phyloP scores from a whole-genome alignment of 192 early-diverging fungal species.

The Spizellomyces sp. region DNA sequence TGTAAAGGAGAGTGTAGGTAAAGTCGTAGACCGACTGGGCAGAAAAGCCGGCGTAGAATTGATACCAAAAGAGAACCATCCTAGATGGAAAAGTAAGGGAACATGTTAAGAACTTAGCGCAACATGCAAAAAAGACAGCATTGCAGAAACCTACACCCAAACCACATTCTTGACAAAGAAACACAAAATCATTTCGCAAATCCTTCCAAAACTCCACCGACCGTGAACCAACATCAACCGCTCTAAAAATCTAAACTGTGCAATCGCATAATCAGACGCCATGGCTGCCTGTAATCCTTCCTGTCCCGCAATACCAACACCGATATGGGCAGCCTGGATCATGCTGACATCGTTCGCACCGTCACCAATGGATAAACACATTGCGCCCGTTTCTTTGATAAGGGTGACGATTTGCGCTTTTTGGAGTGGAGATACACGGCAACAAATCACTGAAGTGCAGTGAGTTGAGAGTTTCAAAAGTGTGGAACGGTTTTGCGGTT shows the following conservation, averaged over 20 bases:
- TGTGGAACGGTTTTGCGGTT: conserved; percentile 52
- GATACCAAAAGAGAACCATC: conserved; percentile 87
- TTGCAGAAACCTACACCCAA: conserved; percentile 54
- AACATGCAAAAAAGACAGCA: background rate
- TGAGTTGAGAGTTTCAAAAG: conserved; percentile 75
- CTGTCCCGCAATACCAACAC: conserved; percentile 91
- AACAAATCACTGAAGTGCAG: conserved; percentile 90
- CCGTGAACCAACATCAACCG: conserved; percentile 91
- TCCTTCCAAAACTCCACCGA: conserved; percentile 87
- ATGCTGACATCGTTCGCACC: conserved; percentile 97
- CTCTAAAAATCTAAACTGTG: conserved; percentile 83
- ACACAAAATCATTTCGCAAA: conserved; percentile 82
- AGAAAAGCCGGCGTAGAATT: conserved; percentile 85
- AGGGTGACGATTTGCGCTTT: conserved; percentile 93
- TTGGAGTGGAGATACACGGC: conserved; percentile 93
- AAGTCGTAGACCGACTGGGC: conserved; percentile 82
- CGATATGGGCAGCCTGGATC: conserved; percentile 97
- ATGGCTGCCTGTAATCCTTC: conserved; percentile 94
- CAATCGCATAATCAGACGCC: conserved; percentile 91
- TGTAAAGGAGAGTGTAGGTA: conserved; percentile 82
- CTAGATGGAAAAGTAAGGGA: conserved; percentile 56
- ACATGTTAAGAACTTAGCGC: conserved; percentile 47
- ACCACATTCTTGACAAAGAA: conserved; percentile 97
- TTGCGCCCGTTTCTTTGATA: conserved; percentile 74
- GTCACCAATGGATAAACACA: conserved; percentile 94